Conservation (phyloP, 495 filamentous ascomycete species). For the Cercophora newfieldiana region DNA sequence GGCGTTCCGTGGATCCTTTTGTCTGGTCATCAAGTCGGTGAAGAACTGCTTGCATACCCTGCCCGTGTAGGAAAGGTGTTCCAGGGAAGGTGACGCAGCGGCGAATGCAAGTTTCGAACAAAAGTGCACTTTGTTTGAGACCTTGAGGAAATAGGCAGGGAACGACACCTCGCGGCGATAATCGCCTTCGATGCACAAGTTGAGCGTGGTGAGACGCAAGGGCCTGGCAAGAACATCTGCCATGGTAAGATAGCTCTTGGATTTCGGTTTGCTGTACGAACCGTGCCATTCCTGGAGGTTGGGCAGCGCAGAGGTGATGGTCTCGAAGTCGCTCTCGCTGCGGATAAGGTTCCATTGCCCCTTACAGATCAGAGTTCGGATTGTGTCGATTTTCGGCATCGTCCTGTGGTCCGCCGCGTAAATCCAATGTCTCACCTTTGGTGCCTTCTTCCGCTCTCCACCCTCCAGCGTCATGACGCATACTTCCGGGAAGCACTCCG, state of each 20-base stretch:
- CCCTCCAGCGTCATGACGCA: constrained; percentile 71
- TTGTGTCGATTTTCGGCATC: constrained; percentile 34
- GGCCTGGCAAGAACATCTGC: constrained; percentile 56
- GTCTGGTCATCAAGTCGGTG: constrained; percentile 49
- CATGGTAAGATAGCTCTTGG: constrained; percentile 66
- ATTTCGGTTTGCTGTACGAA: constrained; percentile 67
- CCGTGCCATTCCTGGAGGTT: constrained; percentile 69
- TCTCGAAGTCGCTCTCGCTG: constrained; percentile 61
- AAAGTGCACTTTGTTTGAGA: constrained; percentile 54
- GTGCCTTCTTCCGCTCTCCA: constrained; percentile 71
- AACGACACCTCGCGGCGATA: constrained; percentile 59
- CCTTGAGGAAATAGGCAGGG: constrained; percentile 55
- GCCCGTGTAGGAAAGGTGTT: constrained; percentile 67
- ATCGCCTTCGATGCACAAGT: constrained; percentile 67
- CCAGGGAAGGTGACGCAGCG: constrained; percentile 54
- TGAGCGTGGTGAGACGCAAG: constrained; percentile 56
- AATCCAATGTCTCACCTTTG: constrained; percentile 60
- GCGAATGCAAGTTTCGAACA: constrained; percentile 57
- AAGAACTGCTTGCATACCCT: constrained; percentile 60
- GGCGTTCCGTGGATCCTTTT: constrained; percentile 41
- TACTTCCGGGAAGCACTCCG: constrained; percentile 57
- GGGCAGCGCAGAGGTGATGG: constrained; percentile 60
- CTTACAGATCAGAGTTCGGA: constrained; percentile 66
- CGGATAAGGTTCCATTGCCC: constrained; percentile 76
- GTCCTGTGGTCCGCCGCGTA: constrained; percentile 29